These are phyloP conservation scores for Sugiyamaella castrensis DNA, from an alignment of 1,139 yeast species.

Conservation along the genomic window DNA sequence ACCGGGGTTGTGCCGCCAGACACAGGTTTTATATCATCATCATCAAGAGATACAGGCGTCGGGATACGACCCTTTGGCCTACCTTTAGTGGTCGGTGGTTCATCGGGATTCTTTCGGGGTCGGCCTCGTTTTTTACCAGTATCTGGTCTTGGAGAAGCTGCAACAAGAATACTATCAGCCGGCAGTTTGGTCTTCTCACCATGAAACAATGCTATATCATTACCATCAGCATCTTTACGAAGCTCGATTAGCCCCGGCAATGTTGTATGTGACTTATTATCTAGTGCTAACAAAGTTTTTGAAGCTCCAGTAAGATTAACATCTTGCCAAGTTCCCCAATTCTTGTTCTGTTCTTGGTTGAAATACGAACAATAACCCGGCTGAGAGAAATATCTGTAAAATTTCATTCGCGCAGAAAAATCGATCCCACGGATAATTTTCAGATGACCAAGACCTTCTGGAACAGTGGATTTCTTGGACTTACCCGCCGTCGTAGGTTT, in stretches of 20 bases:
- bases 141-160: constrained; percentile 13
- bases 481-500: constrained; percentile 39
- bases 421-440: constrained; percentile 63
- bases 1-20: not conserved
- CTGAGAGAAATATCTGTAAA: constrained; percentile 62
- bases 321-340: constrained; percentile 33
- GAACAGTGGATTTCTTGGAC: constrained; percentile 24
- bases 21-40: too few relatives aligned
- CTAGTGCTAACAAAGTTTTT: constrained; percentile 21
- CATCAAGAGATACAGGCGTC: too few relatives aligned
- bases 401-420: constrained; percentile 69
- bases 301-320: constrained; percentile 14
- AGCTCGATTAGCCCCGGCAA: constrained; percentile 30
- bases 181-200: constrained; percentile 21
- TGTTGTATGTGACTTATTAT: constrained; percentile 24
- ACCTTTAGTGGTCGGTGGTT: not conserved
- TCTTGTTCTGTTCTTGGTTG: constrained; percentile 26
- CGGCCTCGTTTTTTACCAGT: constrained; percentile 32
- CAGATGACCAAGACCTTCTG: constrained; percentile 33
- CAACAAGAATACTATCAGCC: constrained; percentile 3
- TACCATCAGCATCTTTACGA: constrained; percentile 22
- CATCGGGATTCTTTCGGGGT: constrained; percentile 29
- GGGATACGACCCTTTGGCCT: not conserved
- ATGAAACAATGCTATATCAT: constrained; percentile 23
- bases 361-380: constrained; percentile 39